Percentiles rank a stretch among this genome's conserved stretches.
phyloP scores from a whole-genome alignment of 2,329 filamentous ascomycete species.

The Thelonectria blattea region DNA sequence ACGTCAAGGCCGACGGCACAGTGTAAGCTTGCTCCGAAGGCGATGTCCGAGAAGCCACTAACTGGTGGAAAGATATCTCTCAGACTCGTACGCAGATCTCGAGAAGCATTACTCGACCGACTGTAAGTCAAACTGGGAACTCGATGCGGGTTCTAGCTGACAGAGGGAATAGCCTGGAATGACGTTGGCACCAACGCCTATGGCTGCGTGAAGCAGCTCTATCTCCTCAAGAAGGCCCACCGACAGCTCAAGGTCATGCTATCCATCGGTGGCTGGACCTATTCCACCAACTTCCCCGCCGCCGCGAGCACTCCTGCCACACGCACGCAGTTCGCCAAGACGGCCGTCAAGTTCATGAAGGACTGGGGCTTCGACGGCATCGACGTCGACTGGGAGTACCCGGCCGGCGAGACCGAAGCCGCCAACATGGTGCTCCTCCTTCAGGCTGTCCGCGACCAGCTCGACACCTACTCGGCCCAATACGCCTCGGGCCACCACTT shows the following conservation, averaged over 20 bases:
- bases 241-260: conserved; percentile 78
- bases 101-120: conserved; percentile 29
- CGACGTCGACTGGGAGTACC: conserved; percentile 50
- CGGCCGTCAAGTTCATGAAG: conserved; percentile 71
- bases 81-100: conserved; percentile 28
- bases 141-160: neutral
- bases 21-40: conserved; percentile 55
- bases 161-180: conserved; percentile 45
- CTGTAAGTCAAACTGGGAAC: conserved; percentile 13
- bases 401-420: conserved; percentile 44
- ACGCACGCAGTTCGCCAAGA: conserved; percentile 71
- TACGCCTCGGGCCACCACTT: conserved; percentile 52
- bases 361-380: conserved; percentile 67
- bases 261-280: conserved; percentile 84
- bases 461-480: conserved; percentile 53
- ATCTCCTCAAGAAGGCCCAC: conserved; percentile 75
- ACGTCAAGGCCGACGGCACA: conserved; percentile 72
- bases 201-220: conserved; percentile 79
- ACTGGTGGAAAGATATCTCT: conserved; percentile 17
- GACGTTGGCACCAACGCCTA: conserved; percentile 73
- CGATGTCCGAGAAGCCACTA: neutral
- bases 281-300: conserved; percentile 73
- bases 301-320: conserved; percentile 64
- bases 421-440: conserved; percentile 51
- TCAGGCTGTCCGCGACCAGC: conserved; percentile 47